Percentiles rank a stretch among this genome's conserved stretches.
Conservation (phyloP, 805 yeast genomes). For the Metschnikowia kofuensis region DNA sequence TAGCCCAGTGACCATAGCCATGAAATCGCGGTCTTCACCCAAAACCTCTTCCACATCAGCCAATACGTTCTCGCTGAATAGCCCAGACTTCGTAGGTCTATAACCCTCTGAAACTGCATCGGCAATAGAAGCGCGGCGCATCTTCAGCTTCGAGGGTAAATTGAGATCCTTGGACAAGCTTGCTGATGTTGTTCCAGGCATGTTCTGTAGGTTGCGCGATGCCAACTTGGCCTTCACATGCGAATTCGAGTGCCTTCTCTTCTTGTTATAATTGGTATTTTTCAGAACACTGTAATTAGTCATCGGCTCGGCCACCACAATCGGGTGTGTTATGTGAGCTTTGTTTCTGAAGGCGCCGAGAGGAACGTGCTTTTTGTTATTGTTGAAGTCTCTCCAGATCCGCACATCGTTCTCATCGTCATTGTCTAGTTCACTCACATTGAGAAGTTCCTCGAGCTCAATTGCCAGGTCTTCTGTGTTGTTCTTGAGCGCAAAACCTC, state of each 20-base stretch:
- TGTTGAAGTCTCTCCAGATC: slow-evolving; percentile 46
- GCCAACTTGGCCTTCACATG: slow-evolving; percentile 15
- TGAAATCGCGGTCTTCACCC: slow-evolving; percentile 48
- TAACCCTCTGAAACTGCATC: slow-evolving; percentile 78
- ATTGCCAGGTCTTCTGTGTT: slow-evolving; percentile 37
- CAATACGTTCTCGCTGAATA: slow-evolving; percentile 71
- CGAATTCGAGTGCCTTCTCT: slow-evolving; percentile 11
- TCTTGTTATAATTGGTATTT: slow-evolving; percentile 24
- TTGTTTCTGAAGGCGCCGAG: slow-evolving; percentile 89
- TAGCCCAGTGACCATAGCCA: slow-evolving; percentile 39
- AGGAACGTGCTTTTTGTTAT: slow-evolving; percentile 57
- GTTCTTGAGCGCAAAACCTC: slow-evolving; percentile 19
- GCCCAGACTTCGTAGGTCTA: slow-evolving; percentile 70
- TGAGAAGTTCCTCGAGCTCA: slow-evolving; percentile 75
- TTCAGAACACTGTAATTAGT: slow-evolving; percentile 27
- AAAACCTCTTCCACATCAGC: slow-evolving; percentile 71
- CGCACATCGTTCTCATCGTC: slow-evolving; percentile 55
- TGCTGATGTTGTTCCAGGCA: slow-evolving; percentile 6
- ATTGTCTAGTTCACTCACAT: slow-evolving; percentile 84
- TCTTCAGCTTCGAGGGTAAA: slow-evolving; percentile 30
- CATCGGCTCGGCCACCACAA: slow-evolving; percentile 24
- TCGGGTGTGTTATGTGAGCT: slow-evolving; percentile 21
- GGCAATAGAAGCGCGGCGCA: slow-evolving; percentile 64
- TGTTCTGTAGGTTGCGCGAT: slow-evolving; percentile 11
- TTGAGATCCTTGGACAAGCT: slow-evolving; percentile 13